phyloP scores from a whole-genome alignment of 768 basidiomycete genomes.

The Boletus pseudopeckii region DNA sequence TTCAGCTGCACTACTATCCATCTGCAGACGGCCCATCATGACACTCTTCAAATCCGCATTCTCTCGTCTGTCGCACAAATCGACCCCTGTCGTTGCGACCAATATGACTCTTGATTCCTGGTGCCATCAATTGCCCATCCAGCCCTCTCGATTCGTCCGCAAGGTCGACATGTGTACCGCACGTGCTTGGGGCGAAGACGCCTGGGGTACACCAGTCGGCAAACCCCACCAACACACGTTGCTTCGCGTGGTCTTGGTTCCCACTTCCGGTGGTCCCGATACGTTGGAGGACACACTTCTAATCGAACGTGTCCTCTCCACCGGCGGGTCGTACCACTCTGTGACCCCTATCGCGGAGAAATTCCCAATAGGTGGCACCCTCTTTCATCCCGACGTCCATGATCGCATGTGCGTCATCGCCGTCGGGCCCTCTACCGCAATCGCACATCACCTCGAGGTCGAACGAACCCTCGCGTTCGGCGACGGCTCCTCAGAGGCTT shows the following conservation, averaged over 20 bases:
- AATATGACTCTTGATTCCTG: slow-evolving; percentile 5
- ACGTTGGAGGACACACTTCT: not conserved
- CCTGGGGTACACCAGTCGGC: not conserved
- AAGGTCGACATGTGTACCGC: slow-evolving; percentile 14
- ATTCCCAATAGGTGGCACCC: not conserved
- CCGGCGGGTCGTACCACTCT: not conserved
- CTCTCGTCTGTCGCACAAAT: not conserved
- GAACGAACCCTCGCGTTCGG: slow-evolving; percentile 9
- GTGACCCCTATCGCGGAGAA: not conserved
- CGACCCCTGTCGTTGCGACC: not conserved
- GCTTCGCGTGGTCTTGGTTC: not conserved
- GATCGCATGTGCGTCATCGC: slow-evolving; percentile 3
- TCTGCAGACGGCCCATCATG: not conserved
- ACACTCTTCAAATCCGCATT: not conserved
- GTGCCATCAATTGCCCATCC: not conserved
- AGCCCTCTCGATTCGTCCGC: slow-evolving; percentile 1
- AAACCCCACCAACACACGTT: slow-evolving; percentile 5
- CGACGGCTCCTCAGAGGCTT: not conserved
- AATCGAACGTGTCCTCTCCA: slow-evolving; percentile 17
- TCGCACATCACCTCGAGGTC: slow-evolving; percentile 2
- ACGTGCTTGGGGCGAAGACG: not conserved
- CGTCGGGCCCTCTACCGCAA: not conserved
- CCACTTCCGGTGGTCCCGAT: not conserved
- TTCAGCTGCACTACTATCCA: too few relatives aligned
- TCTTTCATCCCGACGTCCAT: slow-evolving; percentile 12